Conservation (phyloP, 1,284 basidiomycete genomes). For the Ustilago esculenta region DNA sequence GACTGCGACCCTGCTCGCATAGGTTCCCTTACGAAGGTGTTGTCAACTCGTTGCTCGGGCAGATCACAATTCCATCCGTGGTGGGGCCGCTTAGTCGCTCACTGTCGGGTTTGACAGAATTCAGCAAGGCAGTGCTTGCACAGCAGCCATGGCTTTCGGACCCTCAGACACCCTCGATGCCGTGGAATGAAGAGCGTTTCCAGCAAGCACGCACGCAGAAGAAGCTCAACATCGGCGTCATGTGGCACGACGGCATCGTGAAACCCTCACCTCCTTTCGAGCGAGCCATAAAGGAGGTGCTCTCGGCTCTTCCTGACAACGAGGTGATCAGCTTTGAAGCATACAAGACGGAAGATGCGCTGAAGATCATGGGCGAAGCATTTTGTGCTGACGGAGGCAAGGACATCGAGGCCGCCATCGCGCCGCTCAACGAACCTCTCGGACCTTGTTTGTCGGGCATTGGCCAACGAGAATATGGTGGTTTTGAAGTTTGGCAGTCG, state of each 20-base stretch:
- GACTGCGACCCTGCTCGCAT: constrained; percentile 76
- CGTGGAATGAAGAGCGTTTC: constrained; percentile 75
- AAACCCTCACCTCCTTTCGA: constrained; percentile 66
- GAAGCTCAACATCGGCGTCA: constrained; percentile 61
- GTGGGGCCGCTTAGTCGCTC: constrained; percentile 77
- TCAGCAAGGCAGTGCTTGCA: constrained; percentile 74
- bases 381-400: constrained; percentile 58
- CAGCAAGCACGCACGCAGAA: constrained; percentile 65
- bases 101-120: constrained; percentile 73
- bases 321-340: constrained; percentile 51
- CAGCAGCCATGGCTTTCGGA: constrained; percentile 77
- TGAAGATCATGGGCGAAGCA: constrained; percentile 57
- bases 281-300: constrained; percentile 63
- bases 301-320: constrained; percentile 56
- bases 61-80: constrained; percentile 77
- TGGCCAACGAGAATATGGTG: constrained; percentile 56
- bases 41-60: constrained; percentile 68
- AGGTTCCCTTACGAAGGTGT: constrained; percentile 77
- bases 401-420: constrained; percentile 47
- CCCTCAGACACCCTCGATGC: constrained; percentile 74
- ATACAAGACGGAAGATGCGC: constrained; percentile 50
- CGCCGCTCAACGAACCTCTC: constrained; percentile 55
- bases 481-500: constrained; percentile 73
- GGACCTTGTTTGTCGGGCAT: constrained; percentile 27
- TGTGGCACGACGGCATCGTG: constrained; percentile 68